Conservation (phyloP, 768 basidiomycete species). For the Leucogyrophana mollusca region DNA sequence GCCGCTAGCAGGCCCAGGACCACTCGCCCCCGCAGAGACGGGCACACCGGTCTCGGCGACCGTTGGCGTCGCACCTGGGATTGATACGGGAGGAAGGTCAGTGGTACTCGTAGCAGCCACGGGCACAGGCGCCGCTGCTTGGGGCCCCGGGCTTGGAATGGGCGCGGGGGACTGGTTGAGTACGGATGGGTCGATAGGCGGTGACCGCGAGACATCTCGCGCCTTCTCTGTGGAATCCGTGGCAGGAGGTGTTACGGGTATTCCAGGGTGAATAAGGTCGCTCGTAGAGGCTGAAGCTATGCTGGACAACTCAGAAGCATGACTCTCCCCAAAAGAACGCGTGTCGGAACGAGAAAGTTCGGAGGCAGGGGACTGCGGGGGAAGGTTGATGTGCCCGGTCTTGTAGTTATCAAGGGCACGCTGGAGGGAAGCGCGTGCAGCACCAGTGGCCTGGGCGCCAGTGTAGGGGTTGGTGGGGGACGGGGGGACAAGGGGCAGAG, state of each 20-base stretch:
- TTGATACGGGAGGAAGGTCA: slow-evolving; percentile 9
- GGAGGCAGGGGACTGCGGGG: slow-evolving; percentile 41
- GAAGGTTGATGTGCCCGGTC: slow-evolving; percentile 60
- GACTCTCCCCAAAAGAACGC: slow-evolving; percentile 82
- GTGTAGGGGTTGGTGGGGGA: slow-evolving; percentile 52
- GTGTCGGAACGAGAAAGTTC: slow-evolving; percentile 73
- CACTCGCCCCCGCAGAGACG: slow-evolving; percentile 50
- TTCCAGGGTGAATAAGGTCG: slow-evolving; percentile 28
- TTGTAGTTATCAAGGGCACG: slow-evolving; percentile 77
- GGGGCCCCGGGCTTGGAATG: slow-evolving; percentile 25
- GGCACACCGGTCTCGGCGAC: slow-evolving; percentile 79
- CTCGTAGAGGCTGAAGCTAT: slow-evolving; percentile 38
- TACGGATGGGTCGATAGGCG: slow-evolving; percentile 20
- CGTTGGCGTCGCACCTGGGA: slow-evolving; percentile 49
- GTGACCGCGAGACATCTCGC: slow-evolving; percentile 6
- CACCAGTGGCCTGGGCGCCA: slow-evolving; percentile 62
- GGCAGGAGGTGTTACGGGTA: slow-evolving; percentile 45
- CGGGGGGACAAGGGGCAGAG: slow-evolving; percentile 69
- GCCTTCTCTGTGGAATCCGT: slow-evolving; percentile 13
- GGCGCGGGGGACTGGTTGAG: slow-evolving; percentile 24
- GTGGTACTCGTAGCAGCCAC: slow-evolving; percentile 25
- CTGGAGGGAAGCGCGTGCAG: slow-evolving; percentile 72
- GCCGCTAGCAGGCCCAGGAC: slow-evolving; percentile 67
- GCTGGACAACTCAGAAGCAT: slow-evolving; percentile 67
- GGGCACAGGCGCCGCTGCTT: slow-evolving; percentile 17